Conservation (phyloP, 768 basidiomycete genomes). For the Lactifluus piperatus region DNA sequence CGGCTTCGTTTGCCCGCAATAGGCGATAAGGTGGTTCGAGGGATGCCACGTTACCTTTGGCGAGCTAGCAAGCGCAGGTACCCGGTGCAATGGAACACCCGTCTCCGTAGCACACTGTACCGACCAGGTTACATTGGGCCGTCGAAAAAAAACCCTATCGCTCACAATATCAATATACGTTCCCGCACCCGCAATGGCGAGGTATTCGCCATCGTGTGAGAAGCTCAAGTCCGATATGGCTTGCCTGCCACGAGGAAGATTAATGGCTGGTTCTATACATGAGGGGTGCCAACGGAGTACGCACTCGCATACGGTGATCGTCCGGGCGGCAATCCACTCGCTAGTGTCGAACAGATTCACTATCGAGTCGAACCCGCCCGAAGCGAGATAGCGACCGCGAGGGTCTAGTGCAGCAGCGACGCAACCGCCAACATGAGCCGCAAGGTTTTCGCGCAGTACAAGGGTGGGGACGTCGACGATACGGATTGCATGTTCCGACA, state of each 20-base stretch:
- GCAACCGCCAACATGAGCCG: constrained; percentile 78
- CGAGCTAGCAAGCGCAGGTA: constrained; percentile 62
- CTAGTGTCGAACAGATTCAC: constrained; percentile 71
- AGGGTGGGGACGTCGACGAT: constrained; percentile 64
- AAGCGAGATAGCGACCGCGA: constrained; percentile 71
- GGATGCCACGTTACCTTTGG: constrained; percentile 79
- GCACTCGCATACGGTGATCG: constrained; percentile 75
- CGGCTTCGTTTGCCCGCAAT: constrained; percentile 66
- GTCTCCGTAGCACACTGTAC: constrained; percentile 72
- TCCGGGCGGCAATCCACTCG: constrained; percentile 75
- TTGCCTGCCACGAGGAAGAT: constrained; percentile 36
- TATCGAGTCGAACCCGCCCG: constrained; percentile 75
- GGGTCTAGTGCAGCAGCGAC: constrained; percentile 70
- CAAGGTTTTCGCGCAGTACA: constrained; percentile 46
- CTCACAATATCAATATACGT: constrained; percentile 70
- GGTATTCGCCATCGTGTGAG: constrained; percentile 76
- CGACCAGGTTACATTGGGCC: background rate
- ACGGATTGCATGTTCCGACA: constrained; percentile 55
- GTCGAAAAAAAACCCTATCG: background rate
- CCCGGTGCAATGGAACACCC: constrained; percentile 63
- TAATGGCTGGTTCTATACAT: background rate
- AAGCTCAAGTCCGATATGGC: constrained; percentile 68
- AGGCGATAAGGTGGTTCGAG: constrained; percentile 71
- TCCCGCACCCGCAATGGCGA: constrained; percentile 67
- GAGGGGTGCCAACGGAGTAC: constrained; percentile 25